These are phyloP conservation scores for Lepidium didymum DNA, from an alignment of 345 rosid genomes.

Conservation along the genomic window DNA sequence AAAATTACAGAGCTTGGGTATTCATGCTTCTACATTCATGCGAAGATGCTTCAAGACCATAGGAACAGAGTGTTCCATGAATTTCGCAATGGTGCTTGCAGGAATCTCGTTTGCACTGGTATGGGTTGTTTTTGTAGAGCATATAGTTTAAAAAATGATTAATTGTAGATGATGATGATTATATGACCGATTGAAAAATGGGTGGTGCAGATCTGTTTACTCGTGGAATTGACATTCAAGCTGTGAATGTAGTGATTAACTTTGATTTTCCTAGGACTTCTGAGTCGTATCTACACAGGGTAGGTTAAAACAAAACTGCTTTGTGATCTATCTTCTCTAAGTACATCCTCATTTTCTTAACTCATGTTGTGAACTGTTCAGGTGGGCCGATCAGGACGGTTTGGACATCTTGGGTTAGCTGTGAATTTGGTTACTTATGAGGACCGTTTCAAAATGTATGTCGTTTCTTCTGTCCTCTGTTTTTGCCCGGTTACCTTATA, in stretches of 20 bases:
- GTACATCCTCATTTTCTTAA: background rate
- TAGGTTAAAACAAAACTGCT: slow-evolving; percentile 21
- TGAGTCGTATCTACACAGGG: slow-evolving; percentile 96
- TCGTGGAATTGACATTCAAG: no score
- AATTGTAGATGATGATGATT: background rate
- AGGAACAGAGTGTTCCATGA: slow-evolving; percentile 98
- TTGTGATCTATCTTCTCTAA: no score
- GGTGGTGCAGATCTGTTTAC: slow-evolving; percentile 78
- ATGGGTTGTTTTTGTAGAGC: slow-evolving; percentile 17
- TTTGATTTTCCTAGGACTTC: slow-evolving; percentile 93
- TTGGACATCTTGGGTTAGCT: slow-evolving; percentile 99
- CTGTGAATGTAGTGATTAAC: slow-evolving; percentile 93
- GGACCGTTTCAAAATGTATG: slow-evolving; percentile 96
- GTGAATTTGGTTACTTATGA: slow-evolving; percentile 98
- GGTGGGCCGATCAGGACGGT: slow-evolving; percentile 99
- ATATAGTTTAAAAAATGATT: background rate
- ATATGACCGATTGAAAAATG: background rate
- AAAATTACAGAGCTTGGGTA: no score
- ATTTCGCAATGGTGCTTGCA: slow-evolving; percentile 98
- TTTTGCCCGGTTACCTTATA: background rate
- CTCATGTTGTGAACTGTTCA: slow-evolving; percentile 16
- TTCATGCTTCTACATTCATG: slow-evolving; percentile 93
- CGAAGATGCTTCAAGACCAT: slow-evolving; percentile 97
- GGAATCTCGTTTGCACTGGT: slow-evolving; percentile 99
- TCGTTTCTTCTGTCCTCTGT: no score